These are phyloP conservation scores for Crepidotus variabilis DNA, from an alignment of 768 basidiomycete genomes.

Conservation along the genomic window DNA sequence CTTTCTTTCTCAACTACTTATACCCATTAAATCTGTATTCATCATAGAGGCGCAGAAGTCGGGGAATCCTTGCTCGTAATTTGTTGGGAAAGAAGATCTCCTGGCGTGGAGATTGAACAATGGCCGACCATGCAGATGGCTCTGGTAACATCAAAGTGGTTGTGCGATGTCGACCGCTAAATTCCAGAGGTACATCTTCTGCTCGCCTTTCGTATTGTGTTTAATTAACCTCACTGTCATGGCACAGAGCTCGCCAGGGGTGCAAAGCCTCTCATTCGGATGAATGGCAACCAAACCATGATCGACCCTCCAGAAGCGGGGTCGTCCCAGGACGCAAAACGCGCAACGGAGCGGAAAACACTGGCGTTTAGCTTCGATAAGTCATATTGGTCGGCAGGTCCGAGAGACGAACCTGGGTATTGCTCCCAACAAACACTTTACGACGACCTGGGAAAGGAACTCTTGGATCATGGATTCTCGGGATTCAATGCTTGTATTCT, in stretches of 20 bases:
- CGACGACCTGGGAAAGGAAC: conserved; percentile 89
- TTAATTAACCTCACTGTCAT: neutral
- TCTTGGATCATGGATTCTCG: conserved; percentile 92
- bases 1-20: neutral
- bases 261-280: conserved; percentile 90
- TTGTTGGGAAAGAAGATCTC: neutral
- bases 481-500: conserved; percentile 99
- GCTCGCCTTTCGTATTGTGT: neutral
- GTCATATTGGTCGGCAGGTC: conserved; percentile 94
- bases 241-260: conserved; percentile 83
- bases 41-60: neutral
- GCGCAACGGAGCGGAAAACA: conserved; percentile 86
- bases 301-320: conserved; percentile 85
- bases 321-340: conserved; percentile 64
- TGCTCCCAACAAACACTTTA: conserved; percentile 94
- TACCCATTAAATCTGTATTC: neutral
- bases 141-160: conserved; percentile 93
- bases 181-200: conserved; percentile 71
- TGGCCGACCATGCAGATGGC: conserved; percentile 61
- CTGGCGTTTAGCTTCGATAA: conserved; percentile 96
- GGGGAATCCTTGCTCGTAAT: neutral
- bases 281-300: conserved; percentile 92
- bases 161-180: conserved; percentile 95
- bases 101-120: conserved; percentile 20
- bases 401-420: conserved; percentile 84